Evolutionary conservation across 768 basidiomycete genomes (phyloP), one percentile per base, ranked within the genome.

Genomic region (Galerina marginata): DNA sequence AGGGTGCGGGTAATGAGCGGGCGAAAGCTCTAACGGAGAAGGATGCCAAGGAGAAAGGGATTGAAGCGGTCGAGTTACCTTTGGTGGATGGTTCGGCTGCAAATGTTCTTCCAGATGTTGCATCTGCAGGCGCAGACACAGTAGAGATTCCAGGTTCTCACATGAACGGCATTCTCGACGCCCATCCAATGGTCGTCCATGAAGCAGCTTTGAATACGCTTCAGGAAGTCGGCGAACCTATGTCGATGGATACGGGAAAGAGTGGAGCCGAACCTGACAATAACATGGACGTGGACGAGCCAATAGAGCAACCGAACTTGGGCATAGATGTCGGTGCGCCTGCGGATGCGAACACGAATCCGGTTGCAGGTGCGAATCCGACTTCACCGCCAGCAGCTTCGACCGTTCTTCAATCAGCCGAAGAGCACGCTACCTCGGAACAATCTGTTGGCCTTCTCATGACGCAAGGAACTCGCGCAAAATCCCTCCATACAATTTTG

Each of bases 401-500:
- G 6, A 49, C 3, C 11, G 38, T 40, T 25, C 38, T 42, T 2
- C 39, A 25, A 15, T 33, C 36, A 9, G 2, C 54, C n/a, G 15
- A 37, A 6, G 54, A 55, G 42, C 23, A 43, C 12, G 25, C 12
- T 4, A 20, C 25, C 6, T 6, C 48, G 3, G 58, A 59, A 47
- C 44, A 47, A 3, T 49, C 59, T 10, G 54, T 49, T 20, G 54
- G 50, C 4, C 45, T 57, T 6, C 50, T 57, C 33, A 57, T 61
- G 60, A 29, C 55, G 14, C 59, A 52, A 38, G 61, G 52, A 36
- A 58, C 56, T 6, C 56, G 62, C 3, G 39, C 56, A 1, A 66
- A 61, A 42, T 61, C 65, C 1, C 40, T 66, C 4, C 62, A 66
- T 39, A 63, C 56, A 1, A 57, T 63, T 23, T 57, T 63, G 9